Conservation (phyloP, 2,329 filamentous ascomycete species). For the Colletotrichum sp. region DNA sequence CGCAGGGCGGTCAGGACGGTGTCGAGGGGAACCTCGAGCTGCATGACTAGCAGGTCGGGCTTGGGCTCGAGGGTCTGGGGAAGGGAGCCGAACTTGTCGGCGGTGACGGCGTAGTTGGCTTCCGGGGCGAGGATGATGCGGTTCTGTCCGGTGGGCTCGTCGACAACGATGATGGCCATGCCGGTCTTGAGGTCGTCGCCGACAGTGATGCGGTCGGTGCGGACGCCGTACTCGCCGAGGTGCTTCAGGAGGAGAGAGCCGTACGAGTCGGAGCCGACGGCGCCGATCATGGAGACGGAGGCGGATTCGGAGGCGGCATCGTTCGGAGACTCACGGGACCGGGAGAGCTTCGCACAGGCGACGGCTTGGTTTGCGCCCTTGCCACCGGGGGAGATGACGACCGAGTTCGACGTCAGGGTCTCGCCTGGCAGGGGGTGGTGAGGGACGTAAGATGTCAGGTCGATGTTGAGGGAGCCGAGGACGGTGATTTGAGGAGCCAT, state of each 20-base stretch:
- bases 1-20: slow-evolving; percentile 68
- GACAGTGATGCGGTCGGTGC: slow-evolving; percentile 56
- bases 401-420: slow-evolving; percentile 80
- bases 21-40: slow-evolving; percentile 76
- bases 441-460: slow-evolving; percentile 87
- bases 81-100: slow-evolving; percentile 37
- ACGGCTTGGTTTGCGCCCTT: slow-evolving; percentile 98
- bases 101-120: slow-evolving; percentile 63
- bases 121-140: slow-evolving; percentile 76
- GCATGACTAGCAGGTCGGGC: slow-evolving; percentile 73
- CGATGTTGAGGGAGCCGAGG: slow-evolving; percentile 92
- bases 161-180: slow-evolving; percentile 77
- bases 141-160: slow-evolving; percentile 75
- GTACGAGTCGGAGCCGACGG: slow-evolving; percentile 74
- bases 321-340: slow-evolving; percentile 37
- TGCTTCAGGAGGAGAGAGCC: slow-evolving; percentile 62
- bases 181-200: slow-evolving; percentile 60
- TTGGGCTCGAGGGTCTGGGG: slow-evolving; percentile 29
- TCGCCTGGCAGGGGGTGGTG: slow-evolving; percentile 86
- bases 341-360: slow-evolving; percentile 82
- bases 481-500: slow-evolving; percentile 69
- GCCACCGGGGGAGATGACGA: slow-evolving; percentile 82
- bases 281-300: slow-evolving; percentile 73
- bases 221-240: slow-evolving; percentile 66
- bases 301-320: slow-evolving; percentile 37